Conservation (phyloP, 2,329 filamentous ascomycete genomes). For the Didymella arachidicola region DNA sequence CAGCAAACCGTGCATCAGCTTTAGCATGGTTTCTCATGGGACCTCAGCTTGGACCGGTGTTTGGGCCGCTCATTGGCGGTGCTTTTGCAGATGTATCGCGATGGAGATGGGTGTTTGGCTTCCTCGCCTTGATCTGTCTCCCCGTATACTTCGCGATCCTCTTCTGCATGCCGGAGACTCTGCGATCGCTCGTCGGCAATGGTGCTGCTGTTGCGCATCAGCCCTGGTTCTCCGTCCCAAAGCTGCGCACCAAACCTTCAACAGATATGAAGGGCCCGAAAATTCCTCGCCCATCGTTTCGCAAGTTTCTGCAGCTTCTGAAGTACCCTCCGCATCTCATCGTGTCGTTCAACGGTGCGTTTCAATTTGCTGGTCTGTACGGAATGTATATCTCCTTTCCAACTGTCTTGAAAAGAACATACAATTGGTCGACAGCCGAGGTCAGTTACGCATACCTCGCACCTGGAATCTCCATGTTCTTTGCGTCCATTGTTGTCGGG, state of each 20-base stretch:
- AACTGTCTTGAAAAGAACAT: constrained; percentile 36
- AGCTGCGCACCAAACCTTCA: constrained; percentile 33
- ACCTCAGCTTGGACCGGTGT: constrained; percentile 55
- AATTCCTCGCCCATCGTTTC: constrained; percentile 34
- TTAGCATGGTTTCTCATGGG: constrained; percentile 56
- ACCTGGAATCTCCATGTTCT: constrained; percentile 43
- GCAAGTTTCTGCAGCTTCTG: constrained; percentile 35
- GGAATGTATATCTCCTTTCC: constrained; percentile 39
- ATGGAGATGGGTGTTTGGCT: constrained; percentile 59
- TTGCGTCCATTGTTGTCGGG: constrained; percentile 51
- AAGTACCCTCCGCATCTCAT: constrained; percentile 41
- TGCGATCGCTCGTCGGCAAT: constrained; percentile 56
- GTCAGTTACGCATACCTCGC: constrained; percentile 51
- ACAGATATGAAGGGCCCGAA: constrained; percentile 30
- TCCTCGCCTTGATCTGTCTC: constrained; percentile 40
- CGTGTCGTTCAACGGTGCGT: constrained; percentile 39
- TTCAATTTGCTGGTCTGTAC: constrained; percentile 41
- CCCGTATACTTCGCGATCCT: constrained; percentile 43
- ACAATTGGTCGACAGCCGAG: constrained; percentile 47
- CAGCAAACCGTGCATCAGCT: constrained; percentile 50
- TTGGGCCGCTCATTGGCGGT: constrained; percentile 56
- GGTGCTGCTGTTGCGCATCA: constrained; percentile 42
- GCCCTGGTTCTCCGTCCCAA: constrained; percentile 39
- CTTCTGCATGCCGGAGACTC: constrained; percentile 57
- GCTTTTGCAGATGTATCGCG: constrained; percentile 44